Evolutionary conservation across 345 rosid genomes (phyloP).

Genomic region (Citrus mangshanensis): DNA sequence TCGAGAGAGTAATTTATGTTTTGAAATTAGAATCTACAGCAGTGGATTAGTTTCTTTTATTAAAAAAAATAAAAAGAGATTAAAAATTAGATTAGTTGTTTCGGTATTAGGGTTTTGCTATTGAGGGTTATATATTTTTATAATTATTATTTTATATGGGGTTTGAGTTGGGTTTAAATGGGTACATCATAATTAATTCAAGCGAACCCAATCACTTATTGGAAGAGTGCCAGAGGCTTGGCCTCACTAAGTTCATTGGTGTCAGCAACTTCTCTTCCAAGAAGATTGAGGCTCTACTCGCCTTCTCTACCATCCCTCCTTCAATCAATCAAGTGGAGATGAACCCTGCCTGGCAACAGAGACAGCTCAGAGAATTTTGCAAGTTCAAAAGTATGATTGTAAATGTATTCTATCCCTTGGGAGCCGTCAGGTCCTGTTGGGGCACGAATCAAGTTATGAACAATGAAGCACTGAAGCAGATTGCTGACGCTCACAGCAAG

Average conservation of each 20-base stretch:
- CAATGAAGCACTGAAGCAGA: neutral
- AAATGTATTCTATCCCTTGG: neutral
- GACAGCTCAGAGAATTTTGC: neutral
- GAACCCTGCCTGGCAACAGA: neutral
- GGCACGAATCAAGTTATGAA: neutral
- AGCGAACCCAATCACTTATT: no score
- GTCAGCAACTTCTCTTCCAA: slow-evolving; percentile 24
- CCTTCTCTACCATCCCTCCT: slow-evolving; percentile 21
- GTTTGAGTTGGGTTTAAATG: no score
- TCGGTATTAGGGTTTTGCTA: no score
- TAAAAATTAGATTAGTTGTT: no score
- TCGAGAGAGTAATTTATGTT: no score
- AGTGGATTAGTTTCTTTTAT: no score
- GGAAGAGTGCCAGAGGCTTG: slow-evolving; percentile 23
- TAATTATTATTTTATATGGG: no score
- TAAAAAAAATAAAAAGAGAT: no score
- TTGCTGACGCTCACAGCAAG: neutral
- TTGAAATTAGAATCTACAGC: no score
- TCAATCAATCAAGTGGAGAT: slow-evolving; percentile 22
- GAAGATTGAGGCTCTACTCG: slow-evolving; percentile 14
- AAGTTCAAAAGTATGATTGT: neutral
- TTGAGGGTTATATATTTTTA: no score
- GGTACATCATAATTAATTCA: no score
- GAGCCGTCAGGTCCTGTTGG: neutral
- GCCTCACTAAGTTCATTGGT: slow-evolving; percentile 20